These are phyloP conservation scores for Argentina anserina DNA, from an alignment of 306 rosid genomes.

Conservation along the genomic window DNA sequence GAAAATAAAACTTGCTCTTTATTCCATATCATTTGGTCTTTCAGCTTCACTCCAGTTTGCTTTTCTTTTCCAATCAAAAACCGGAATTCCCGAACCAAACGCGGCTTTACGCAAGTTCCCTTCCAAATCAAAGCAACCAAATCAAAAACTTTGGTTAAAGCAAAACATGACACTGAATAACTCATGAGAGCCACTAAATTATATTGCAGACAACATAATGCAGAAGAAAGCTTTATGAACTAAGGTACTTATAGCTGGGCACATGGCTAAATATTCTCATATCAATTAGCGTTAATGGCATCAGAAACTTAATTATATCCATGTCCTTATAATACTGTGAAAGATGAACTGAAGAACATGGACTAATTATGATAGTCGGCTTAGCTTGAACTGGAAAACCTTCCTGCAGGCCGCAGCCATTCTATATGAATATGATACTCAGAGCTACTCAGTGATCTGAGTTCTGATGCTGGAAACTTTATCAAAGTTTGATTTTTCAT, in stretches of 20 bases:
- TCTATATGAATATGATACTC: conserved; percentile 3
- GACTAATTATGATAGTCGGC: conserved; percentile 35
- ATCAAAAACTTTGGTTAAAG: neutral
- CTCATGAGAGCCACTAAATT: conserved; percentile 21
- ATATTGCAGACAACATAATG: conserved; percentile 15
- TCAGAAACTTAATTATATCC: conserved; percentile 24
- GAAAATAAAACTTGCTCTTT: neutral
- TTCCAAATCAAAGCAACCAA: neutral
- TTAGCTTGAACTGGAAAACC: neutral
- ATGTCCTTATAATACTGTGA: conserved; percentile 10
- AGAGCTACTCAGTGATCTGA: conserved; percentile 4
- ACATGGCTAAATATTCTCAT: conserved; percentile 43
- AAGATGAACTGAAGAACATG: conserved; percentile 24
- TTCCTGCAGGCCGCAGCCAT: no score
- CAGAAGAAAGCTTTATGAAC: conserved; percentile 20
- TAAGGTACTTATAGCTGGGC: conserved; percentile 39
- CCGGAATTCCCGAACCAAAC: neutral
- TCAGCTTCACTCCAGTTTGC: neutral
- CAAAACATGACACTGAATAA: neutral
- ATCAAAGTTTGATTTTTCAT: conserved; percentile 1
- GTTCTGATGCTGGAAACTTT: conserved; percentile 1
- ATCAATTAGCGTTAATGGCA: conserved; percentile 20
- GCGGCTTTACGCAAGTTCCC: neutral
- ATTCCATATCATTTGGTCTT: neutral
- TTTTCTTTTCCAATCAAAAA: neutral